Conservation (phyloP, 805 yeast species). For the Wickerhamiella hasegawae region DNA sequence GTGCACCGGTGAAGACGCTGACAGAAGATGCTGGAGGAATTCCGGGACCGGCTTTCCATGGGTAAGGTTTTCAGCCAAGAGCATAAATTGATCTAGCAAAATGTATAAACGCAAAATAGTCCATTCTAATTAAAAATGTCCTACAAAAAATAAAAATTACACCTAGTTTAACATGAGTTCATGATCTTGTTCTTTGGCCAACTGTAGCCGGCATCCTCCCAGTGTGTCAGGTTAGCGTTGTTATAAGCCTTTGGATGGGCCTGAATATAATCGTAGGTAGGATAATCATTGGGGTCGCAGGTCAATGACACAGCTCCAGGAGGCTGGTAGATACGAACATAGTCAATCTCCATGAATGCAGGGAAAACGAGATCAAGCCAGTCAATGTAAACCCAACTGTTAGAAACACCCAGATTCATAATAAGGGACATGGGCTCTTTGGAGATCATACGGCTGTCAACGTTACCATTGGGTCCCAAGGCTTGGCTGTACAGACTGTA, state of each 20-base stretch:
- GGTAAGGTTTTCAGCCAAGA: too few species aligned
- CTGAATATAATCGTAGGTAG: slow-evolving; percentile 72
- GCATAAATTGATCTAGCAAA: background rate
- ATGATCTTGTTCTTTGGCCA: slow-evolving; percentile 48
- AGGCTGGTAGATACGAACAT: slow-evolving; percentile 88
- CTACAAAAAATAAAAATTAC: background rate
- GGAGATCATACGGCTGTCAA: slow-evolving; percentile 65
- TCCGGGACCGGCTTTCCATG: too few species aligned
- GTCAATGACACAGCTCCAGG: slow-evolving; percentile 39
- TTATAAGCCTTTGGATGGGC: slow-evolving; percentile 52
- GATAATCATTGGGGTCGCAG: slow-evolving; percentile 77
- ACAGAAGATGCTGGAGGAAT: too few species aligned
- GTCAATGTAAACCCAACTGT: slow-evolving; percentile 86
- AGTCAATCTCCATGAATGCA: slow-evolving; percentile 56
- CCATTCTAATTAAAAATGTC: background rate
- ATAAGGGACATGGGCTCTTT: slow-evolving; percentile 89
- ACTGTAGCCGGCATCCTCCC: slow-evolving; percentile 61
- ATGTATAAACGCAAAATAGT: background rate
- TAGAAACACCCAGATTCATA: slow-evolving; percentile 78
- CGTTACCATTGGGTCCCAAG: slow-evolving; percentile 78
- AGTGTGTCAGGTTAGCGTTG: slow-evolving; percentile 52
- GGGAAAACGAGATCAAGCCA: slow-evolving; percentile 75
- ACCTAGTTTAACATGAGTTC: slow-evolving; percentile 27
- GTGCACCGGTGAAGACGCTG: too few species aligned
- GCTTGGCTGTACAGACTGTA: slow-evolving; percentile 59